Conservation (phyloP, 208 protist species). For the Lotmaria passim region DNA sequence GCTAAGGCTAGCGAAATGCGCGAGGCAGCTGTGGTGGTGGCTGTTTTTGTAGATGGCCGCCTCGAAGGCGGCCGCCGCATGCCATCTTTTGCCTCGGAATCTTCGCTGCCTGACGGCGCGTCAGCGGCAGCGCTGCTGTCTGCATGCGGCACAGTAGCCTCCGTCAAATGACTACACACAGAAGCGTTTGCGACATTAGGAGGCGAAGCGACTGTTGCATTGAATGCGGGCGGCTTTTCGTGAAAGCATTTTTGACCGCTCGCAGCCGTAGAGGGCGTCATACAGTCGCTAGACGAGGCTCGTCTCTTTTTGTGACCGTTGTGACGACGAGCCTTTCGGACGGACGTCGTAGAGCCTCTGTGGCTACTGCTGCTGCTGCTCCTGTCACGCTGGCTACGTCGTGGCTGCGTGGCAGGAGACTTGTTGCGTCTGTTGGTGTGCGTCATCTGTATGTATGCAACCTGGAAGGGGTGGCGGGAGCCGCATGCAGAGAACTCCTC, state of each 20-base stretch:
- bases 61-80: constrained; percentile 25
- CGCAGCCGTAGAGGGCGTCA: background rate
- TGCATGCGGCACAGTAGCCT: background rate
- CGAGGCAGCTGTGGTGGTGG: background rate
- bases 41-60: constrained; percentile 15
- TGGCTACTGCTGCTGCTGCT: background rate
- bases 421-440: background rate
- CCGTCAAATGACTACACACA: background rate
- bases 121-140: background rate
- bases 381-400: background rate
- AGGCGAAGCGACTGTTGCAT: background rate
- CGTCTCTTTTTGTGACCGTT: background rate
- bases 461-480: too few relatives aligned
- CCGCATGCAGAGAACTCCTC: background rate
- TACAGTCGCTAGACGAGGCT: too few relatives aligned
- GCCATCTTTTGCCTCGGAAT: constrained; percentile 21
- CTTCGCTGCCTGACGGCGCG: background rate
- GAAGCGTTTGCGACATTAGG: background rate
- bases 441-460: background rate
- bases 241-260: background rate
- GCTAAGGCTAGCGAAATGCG: constrained; percentile 1
- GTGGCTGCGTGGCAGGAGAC: background rate
- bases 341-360: background rate
- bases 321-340: background rate
- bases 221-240: background rate